Conservation (phyloP, 805 yeast genomes). For the Candida caryicola region DNA sequence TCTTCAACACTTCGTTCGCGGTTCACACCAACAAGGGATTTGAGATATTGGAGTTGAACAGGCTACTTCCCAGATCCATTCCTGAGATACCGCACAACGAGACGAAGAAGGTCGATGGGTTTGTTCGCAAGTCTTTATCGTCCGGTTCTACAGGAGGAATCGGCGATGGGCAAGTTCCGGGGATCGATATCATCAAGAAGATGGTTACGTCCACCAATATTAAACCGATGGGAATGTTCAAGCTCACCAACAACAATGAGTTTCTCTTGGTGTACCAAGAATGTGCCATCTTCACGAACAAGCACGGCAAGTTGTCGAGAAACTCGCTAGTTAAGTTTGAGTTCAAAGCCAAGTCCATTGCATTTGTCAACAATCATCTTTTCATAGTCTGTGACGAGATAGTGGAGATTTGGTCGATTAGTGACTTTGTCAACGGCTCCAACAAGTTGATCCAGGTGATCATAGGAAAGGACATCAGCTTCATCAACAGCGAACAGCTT, state of each 20-base stretch:
- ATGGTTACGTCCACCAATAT: slow-evolving; percentile 37
- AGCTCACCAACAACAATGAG: slow-evolving; percentile 47
- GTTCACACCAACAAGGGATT: slow-evolving; percentile 67
- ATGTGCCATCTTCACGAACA: slow-evolving; percentile 64
- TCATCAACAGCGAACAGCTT: slow-evolving; percentile 22
- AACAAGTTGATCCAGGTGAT: slow-evolving; percentile 63
- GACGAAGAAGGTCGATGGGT: slow-evolving; percentile 29
- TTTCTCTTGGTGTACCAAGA: slow-evolving; percentile 67
- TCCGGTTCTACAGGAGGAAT: background rate
- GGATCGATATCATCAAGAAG: slow-evolving; percentile 40
- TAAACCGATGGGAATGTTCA: slow-evolving; percentile 62
- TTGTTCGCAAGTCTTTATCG: slow-evolving; percentile 18
- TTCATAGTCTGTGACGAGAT: slow-evolving; percentile 59
- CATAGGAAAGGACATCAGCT: slow-evolving; percentile 60
- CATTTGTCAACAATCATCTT: slow-evolving; percentile 33
- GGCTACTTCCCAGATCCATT: slow-evolving; percentile 52
- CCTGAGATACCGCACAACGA: slow-evolving; percentile 46
- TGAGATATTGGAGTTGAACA: slow-evolving; percentile 60
- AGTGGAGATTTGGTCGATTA: slow-evolving; percentile 65
- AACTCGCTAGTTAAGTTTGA: slow-evolving; percentile 42
- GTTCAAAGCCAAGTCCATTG: slow-evolving; percentile 35
- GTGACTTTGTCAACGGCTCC: slow-evolving; percentile 41
- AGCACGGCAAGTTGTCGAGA: slow-evolving; percentile 52
- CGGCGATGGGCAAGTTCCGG: slow-evolving; percentile 8
- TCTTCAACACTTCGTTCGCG: slow-evolving; percentile 65